Percentiles rank a stretch among this genome's conserved stretches.
phyloP scores from a whole-genome alignment of 441 rosid species.

The Euphorbia neoarborescens region DNA sequence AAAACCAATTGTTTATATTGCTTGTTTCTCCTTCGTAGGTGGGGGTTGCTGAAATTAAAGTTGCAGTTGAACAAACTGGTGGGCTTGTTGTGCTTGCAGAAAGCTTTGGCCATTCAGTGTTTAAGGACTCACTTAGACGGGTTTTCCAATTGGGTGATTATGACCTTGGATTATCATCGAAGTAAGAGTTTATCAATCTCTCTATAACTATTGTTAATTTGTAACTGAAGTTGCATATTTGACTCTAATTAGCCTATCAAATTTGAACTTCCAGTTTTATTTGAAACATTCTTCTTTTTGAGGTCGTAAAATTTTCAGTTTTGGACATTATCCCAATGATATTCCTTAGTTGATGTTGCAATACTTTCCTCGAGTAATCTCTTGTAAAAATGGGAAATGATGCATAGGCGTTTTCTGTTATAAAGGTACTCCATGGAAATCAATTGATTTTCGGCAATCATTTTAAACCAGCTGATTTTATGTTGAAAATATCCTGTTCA shows the following conservation, averaged over 20 bases:
- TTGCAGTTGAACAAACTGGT: conserved; percentile 87
- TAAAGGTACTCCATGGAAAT: neutral
- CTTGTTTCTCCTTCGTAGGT: conserved; percentile 37
- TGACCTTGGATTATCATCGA: conserved; percentile 74
- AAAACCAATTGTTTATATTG: conserved; percentile 8
- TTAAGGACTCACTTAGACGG: conserved; percentile 71
- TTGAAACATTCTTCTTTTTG: neutral
- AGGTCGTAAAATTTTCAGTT: neutral
- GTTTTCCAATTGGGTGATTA: conserved; percentile 63
- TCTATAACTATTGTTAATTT: conserved; percentile 10
- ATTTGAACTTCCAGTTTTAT: conserved; percentile 1
- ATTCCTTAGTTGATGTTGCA: neutral
- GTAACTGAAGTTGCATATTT: neutral
- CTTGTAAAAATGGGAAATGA: neutral
- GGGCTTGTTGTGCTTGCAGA: conserved; percentile 92
- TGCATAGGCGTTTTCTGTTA: neutral
- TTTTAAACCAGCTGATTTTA: neutral
- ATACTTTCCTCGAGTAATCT: neutral
- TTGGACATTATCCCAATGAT: neutral
- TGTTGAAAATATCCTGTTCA: neutral
- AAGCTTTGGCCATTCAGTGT: conserved; percentile 92
- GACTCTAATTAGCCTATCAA: neutral
- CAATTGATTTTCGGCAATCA: neutral
- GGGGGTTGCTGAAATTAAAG: conserved; percentile 87
- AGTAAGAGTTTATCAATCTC: conserved; percentile 42